A percentile compares a stretch with the other conserved stretches of the same genome.
Conservation (phyloP, 257 asterid species). For the Solanum virginianum region DNA sequence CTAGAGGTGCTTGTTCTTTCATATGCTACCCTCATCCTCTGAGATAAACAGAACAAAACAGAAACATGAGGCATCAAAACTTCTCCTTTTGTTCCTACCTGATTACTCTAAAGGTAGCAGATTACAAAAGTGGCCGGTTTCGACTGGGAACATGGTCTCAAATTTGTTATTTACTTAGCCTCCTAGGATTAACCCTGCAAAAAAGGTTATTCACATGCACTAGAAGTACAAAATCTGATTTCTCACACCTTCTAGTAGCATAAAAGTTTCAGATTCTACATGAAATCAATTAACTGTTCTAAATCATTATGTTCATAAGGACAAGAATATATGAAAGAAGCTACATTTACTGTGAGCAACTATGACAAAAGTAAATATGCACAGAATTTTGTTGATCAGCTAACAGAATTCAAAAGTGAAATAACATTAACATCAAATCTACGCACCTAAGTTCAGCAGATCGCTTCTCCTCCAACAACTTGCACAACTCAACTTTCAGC, state of each 20-base stretch:
- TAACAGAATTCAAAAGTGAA: neutral
- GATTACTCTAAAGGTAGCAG: neutral
- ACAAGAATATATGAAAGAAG: neutral
- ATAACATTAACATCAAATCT: neutral
- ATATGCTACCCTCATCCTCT: neutral
- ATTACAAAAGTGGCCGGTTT: neutral
- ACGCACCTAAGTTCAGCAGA: constrained; percentile 82
- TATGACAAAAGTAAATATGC: neutral
- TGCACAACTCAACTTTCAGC: constrained; percentile 87
- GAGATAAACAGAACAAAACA: neutral
- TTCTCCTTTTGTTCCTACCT: neutral
- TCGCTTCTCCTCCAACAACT: constrained; percentile 79
- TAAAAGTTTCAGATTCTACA: neutral
- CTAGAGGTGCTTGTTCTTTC: neutral
- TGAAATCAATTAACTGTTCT: neutral
- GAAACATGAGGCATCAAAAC: neutral
- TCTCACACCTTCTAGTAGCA: neutral
- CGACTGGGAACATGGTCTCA: neutral
- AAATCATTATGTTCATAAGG: neutral
- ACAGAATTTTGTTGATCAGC: neutral
- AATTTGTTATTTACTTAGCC: neutral
- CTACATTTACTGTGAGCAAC: neutral
- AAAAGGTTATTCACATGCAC: neutral
- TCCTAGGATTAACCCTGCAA: neutral
- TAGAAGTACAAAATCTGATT: neutral